Conservation (phyloP, 2,329 filamentous ascomycete genomes). For the Colletotrichum tropicale region DNA sequence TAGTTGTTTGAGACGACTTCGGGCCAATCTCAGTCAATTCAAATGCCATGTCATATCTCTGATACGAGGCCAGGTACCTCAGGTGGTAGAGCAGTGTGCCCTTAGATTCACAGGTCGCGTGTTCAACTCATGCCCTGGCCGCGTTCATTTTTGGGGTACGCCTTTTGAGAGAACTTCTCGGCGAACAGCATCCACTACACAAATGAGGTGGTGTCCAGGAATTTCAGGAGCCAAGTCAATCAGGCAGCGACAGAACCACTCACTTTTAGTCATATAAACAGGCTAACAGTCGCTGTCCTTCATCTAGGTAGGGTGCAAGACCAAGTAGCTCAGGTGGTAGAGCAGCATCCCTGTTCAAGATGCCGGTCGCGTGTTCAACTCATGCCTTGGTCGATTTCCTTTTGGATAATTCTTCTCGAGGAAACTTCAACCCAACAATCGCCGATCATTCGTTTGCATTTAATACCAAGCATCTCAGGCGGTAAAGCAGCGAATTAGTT, state of each 20-base stretch:
- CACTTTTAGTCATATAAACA: background rate
- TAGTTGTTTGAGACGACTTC: background rate
- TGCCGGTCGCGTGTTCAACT: background rate
- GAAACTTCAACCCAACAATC: too few relatives aligned
- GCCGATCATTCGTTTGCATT: too few relatives aligned
- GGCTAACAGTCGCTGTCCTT: background rate
- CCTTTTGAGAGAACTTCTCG: background rate
- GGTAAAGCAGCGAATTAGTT: background rate
- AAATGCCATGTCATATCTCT: accelerated
- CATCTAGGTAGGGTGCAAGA: background rate
- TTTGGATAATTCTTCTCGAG: too few relatives aligned
- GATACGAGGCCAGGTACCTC: background rate
- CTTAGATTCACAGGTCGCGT: background rate
- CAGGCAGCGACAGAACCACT: background rate
- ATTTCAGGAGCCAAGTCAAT: background rate
- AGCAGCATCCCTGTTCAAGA: background rate
- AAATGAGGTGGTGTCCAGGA: background rate
- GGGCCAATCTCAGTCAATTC: too few relatives aligned
- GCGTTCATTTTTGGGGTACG: background rate
- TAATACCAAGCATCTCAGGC: too few relatives aligned
- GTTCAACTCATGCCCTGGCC: background rate
- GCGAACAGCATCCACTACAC: background rate
- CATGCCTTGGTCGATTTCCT: background rate
- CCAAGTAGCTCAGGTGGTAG: background rate
- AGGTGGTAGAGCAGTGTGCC: background rate